Percentiles rank a stretch among this genome's conserved stretches.
These are phyloP conservation scores for Bothriochloa decipiens DNA, from an alignment of 176 grass and related monocot genomes.

Conservation along the genomic window DNA sequence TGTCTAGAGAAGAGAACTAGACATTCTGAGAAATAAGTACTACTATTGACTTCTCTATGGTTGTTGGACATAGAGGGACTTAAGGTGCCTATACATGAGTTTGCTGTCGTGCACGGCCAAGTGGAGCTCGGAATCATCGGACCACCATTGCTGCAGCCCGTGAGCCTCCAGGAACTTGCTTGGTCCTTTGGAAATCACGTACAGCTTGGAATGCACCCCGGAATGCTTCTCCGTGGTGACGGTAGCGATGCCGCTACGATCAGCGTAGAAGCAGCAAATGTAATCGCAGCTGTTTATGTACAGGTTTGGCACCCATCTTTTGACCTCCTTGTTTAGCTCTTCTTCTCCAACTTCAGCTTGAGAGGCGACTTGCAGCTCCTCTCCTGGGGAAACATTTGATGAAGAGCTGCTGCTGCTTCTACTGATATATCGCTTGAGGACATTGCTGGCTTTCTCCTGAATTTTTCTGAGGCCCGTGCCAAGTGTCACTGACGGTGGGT, in stretches of 20 bases:
- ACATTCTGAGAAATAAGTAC: background rate
- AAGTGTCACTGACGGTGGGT: conserved; percentile 82
- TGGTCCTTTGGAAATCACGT: conserved; percentile 63
- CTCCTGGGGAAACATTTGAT: background rate
- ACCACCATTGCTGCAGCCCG: conserved; percentile 93
- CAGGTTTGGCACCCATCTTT: conserved; percentile 84
- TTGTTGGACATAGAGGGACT: conserved; percentile 65
- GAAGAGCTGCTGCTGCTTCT: conserved; percentile 29
- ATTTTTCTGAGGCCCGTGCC: conserved; percentile 60
- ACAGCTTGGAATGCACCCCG: conserved; percentile 48
- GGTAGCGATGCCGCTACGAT: conserved; percentile 39
- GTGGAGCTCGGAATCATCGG: conserved; percentile 72
- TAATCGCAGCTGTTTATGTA: conserved; percentile 79
- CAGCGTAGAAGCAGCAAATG: conserved; percentile 80
- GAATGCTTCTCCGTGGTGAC: conserved; percentile 41
- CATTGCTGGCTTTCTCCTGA: conserved; percentile 49
- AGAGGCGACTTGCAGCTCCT: conserved; percentile 19
- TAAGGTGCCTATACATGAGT: conserved; percentile 77
- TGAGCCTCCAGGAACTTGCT: conserved; percentile 84
- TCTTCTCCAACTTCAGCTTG: conserved; percentile 37
- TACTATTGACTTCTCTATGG: conserved; percentile 20
- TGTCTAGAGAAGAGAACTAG: conserved; percentile 3
- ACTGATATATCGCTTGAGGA: conserved; percentile 47
- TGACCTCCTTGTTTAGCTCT: conserved; percentile 58
- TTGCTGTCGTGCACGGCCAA: conserved; percentile 66